These are phyloP conservation scores for Hypoxylon sp. DNA, from an alignment of 2,329 filamentous ascomycete genomes.

Conservation along the genomic window DNA sequence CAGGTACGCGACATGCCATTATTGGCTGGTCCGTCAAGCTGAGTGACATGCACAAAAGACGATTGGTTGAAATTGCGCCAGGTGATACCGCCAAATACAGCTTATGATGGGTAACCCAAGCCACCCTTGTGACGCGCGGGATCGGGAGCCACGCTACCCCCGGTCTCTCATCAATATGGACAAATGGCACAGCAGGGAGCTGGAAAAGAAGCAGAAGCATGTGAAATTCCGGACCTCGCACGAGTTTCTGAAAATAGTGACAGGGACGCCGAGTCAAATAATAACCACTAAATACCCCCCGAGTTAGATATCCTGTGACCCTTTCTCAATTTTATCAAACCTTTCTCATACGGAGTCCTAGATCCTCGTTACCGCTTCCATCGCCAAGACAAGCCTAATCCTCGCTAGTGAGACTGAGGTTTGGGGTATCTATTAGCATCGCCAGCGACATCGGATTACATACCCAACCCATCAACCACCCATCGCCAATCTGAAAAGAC, in stretches of 20 bases:
- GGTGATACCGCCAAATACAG: slow-evolving; percentile 42
- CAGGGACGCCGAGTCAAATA: slow-evolving; percentile 3
- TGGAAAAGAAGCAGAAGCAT: slow-evolving; percentile 25
- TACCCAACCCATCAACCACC: slow-evolving; percentile 30
- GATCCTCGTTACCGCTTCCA: slow-evolving; percentile 10
- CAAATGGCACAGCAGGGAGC: slow-evolving; percentile 13
- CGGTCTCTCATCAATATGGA: slow-evolving; percentile 11
- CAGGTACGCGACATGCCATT: slow-evolving; percentile 36
- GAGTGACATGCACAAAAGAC: slow-evolving; percentile 30
- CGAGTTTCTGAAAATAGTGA: slow-evolving; percentile 23
- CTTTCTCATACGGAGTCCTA: slow-evolving; percentile 6
- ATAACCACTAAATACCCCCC: not conserved
- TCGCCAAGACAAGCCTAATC: slow-evolving; percentile 21
- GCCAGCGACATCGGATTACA: slow-evolving; percentile 43
- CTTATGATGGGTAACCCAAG: slow-evolving; percentile 30
- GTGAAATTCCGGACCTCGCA: slow-evolving; percentile 35
- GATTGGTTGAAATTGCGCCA: slow-evolving; percentile 38
- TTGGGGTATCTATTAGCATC: slow-evolving; percentile 31
- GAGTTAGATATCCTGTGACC: not conserved
- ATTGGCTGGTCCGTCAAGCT: slow-evolving; percentile 36
- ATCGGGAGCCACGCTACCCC: slow-evolving; percentile 31
- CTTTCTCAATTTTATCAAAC: not conserved
- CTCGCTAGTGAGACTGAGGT: slow-evolving; percentile 28
- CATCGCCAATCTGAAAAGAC: slow-evolving; percentile 38
- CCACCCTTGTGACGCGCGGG: slow-evolving; percentile 26